These are phyloP conservation scores for Perkinsus chesapeaki DNA, from an alignment of 169 alveolate species.

Conservation along the genomic window DNA sequence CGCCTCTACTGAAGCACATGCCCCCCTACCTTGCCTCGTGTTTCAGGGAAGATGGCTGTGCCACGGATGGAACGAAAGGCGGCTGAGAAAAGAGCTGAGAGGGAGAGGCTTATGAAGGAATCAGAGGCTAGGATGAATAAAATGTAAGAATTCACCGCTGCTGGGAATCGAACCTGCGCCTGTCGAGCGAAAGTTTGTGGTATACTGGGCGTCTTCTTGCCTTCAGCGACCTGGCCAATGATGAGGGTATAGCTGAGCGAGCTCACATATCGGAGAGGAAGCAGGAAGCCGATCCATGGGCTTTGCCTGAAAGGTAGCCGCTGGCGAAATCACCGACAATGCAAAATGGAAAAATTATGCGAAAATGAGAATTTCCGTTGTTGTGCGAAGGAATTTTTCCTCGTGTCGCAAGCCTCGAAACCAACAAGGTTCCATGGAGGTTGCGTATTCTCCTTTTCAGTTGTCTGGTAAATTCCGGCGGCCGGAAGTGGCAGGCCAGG, in stretches of 20 bases:
- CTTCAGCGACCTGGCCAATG: neutral
- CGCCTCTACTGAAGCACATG: too few relatives aligned
- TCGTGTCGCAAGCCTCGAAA: too few relatives aligned
- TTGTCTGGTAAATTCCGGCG: neutral
- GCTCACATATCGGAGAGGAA: neutral
- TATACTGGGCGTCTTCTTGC: too few relatives aligned
- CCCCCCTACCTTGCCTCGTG: too few relatives aligned
- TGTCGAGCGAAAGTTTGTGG: too few relatives aligned
- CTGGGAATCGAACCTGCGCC: too few relatives aligned
- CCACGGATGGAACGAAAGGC: neutral
- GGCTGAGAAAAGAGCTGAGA: neutral
- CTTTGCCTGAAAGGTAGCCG: neutral
- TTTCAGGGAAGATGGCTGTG: neutral
- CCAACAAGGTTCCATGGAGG: too few relatives aligned
- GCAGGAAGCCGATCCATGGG: neutral
- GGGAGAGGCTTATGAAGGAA: neutral
- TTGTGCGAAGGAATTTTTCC: too few relatives aligned
- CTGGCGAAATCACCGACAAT: too few relatives aligned
- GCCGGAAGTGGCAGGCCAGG: neutral
- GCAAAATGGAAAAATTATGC: too few relatives aligned
- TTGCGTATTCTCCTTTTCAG: neutral
- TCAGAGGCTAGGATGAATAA: neutral
- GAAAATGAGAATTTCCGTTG: too few relatives aligned
- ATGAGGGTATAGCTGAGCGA: neutral
- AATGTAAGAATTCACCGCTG: too few relatives aligned